These are phyloP conservation scores for Penicillium rolfsii DNA, from an alignment of 2,329 filamentous ascomycete genomes.

Conservation along the genomic window DNA sequence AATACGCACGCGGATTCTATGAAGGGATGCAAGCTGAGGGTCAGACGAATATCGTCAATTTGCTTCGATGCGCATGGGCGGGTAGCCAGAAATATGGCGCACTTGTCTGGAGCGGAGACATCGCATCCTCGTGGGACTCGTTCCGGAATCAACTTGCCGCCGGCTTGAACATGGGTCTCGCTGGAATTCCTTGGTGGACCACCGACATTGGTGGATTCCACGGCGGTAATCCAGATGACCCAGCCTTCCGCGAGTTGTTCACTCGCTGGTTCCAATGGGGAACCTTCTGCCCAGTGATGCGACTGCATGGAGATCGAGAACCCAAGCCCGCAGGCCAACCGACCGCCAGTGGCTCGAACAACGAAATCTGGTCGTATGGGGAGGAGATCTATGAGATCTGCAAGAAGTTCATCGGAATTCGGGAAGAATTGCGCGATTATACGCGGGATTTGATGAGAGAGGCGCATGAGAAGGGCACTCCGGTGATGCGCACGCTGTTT, in stretches of 20 bases:
- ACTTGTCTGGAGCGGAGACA: slow-evolving; percentile 69
- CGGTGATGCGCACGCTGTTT: slow-evolving; percentile 66
- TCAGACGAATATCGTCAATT: slow-evolving; percentile 62
- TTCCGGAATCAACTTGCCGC: slow-evolving; percentile 65
- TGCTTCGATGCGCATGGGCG: slow-evolving; percentile 61
- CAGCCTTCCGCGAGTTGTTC: slow-evolving; percentile 64
- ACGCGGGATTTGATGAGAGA: slow-evolving; percentile 61
- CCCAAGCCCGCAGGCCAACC: slow-evolving; percentile 50
- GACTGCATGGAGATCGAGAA: slow-evolving; percentile 68
- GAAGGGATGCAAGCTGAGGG: slow-evolving; percentile 60
- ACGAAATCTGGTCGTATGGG: slow-evolving; percentile 69
- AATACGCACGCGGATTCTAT: slow-evolving; percentile 64
- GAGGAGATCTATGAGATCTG: slow-evolving; percentile 63
- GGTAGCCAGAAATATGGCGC: slow-evolving; percentile 67
- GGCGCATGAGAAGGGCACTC: slow-evolving; percentile 62
- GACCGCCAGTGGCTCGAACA: slow-evolving; percentile 33
- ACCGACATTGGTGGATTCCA: slow-evolving; percentile 73
- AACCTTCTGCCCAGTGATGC: slow-evolving; percentile 68
- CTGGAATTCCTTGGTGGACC: slow-evolving; percentile 70
- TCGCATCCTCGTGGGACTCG: slow-evolving; percentile 65
- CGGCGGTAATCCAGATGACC: slow-evolving; percentile 61
- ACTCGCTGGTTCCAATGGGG: slow-evolving; percentile 73
- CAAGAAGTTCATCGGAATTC: slow-evolving; percentile 60
- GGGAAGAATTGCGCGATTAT: slow-evolving; percentile 63
- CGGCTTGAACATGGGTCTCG: slow-evolving; percentile 67